phyloP scores from a whole-genome alignment of 2,329 filamentous ascomycete species.

The Scedosporium minutisporum region DNA sequence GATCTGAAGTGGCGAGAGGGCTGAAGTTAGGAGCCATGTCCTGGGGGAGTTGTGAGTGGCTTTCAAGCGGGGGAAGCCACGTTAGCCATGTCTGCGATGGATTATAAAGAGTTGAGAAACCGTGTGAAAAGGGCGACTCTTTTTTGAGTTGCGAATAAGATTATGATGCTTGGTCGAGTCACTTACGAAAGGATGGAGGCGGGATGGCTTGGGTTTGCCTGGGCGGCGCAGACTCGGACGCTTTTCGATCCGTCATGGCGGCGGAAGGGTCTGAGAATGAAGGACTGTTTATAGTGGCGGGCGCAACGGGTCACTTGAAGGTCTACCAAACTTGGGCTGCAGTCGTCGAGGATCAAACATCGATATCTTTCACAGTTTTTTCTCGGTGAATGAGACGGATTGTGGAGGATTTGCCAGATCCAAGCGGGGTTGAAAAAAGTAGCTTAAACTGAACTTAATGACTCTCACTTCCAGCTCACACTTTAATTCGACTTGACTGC shows the following conservation, averaged over 20 bases:
- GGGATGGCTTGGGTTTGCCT: constrained; percentile 3
- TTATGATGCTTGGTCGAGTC: not conserved
- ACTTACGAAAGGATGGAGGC: constrained; percentile 7
- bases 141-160: not conserved
- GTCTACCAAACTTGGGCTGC: too few species aligned
- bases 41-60: constrained; percentile 65
- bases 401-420: too few species aligned
- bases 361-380: too few species aligned
- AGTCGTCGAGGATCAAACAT: too few species aligned
- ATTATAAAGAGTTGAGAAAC: not conserved
- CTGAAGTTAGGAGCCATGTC: constrained; percentile 87
- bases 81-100: not conserved
- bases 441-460: too few species aligned
- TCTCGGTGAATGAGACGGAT: too few species aligned
- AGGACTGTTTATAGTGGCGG: not conserved
- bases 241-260: constrained; percentile 5
- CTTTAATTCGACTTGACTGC: too few species aligned
- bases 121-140: not conserved
- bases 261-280: not conserved
- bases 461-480: too few species aligned
- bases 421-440: too few species aligned
- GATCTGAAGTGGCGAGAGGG: constrained; percentile 75
- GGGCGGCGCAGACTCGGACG: constrained; percentile 1
- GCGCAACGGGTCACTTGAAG: too few species aligned
- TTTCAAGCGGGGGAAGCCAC: constrained; percentile 17